Evolutionary conservation across 495 filamentous ascomycete genomes (phyloP).

Genomic region (Penicillium herquei): DNA sequence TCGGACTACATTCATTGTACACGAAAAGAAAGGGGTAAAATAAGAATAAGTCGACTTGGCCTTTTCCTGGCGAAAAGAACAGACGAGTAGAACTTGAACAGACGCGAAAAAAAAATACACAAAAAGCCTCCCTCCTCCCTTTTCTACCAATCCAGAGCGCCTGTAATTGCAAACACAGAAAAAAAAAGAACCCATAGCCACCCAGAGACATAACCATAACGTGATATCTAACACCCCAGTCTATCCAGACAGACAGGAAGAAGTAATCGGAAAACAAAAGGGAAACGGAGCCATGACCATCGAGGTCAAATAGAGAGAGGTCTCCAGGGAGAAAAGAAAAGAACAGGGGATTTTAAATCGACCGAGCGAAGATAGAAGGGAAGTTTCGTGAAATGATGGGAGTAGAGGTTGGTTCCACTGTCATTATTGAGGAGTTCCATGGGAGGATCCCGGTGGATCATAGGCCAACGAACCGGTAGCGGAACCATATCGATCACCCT

Average conservation of each 20-base stretch:
- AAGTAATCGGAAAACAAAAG: slow-evolving; percentile 8
- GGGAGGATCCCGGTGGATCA: slow-evolving; percentile 33
- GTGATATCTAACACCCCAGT: slow-evolving; percentile 26
- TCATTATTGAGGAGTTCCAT: slow-evolving; percentile 37
- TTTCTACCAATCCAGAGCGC: slow-evolving; percentile 26
- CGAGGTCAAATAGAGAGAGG: slow-evolving; percentile 11
- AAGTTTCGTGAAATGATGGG: neutral
- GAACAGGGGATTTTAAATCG: neutral
- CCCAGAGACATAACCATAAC: slow-evolving; percentile 18
- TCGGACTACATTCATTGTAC: slow-evolving; percentile 10
- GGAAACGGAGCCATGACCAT: slow-evolving; percentile 19
- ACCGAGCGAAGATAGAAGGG: slow-evolving; percentile 16
- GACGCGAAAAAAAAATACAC: slow-evolving; percentile 1
- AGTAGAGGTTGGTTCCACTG: too few species aligned
- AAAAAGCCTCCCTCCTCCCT: slow-evolving; percentile 15
- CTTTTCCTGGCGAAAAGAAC: slow-evolving; percentile 8
- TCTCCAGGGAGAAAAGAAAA: neutral
- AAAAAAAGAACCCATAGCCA: slow-evolving; percentile 16
- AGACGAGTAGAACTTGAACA: neutral
- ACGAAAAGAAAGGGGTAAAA: slow-evolving; percentile 21
- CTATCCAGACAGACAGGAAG: slow-evolving; percentile 30
- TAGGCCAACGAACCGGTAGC: slow-evolving; percentile 26
- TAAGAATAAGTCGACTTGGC: too few species aligned
- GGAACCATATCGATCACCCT: slow-evolving; percentile 37
- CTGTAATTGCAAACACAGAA: slow-evolving; percentile 12